Evolutionary conservation across 1,139 yeast genomes (phyloP).

Genomic region (Saccharomyces hybrid): DNA sequence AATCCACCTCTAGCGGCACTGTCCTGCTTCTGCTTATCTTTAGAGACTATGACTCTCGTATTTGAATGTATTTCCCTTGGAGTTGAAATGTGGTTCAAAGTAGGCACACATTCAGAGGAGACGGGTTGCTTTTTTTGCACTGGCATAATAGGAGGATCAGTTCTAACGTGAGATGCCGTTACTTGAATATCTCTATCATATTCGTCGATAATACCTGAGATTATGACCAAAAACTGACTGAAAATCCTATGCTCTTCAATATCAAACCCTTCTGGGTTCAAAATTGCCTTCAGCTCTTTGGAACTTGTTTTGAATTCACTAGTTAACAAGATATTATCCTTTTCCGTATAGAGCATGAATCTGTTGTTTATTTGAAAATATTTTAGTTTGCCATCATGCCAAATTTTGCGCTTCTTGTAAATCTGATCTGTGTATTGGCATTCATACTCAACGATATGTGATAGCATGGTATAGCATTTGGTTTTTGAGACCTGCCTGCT

Average conservation of each 20-base stretch:
- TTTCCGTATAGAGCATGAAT: conserved; percentile 22
- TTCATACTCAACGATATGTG: conserved; percentile 21
- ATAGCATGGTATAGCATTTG: conserved; percentile 9
- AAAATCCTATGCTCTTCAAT: conserved; percentile 25
- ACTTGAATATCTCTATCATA: conserved; percentile 17
- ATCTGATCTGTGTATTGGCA: conserved; percentile 31
- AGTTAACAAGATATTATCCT: conserved; percentile 19
- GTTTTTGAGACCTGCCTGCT: not conserved
- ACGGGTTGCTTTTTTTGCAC: not conserved
- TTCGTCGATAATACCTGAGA: conserved; percentile 17
- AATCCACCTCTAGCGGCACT: not conserved
- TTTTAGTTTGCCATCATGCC: conserved; percentile 32
- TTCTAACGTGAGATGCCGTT: not conserved
- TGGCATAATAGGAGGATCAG: not conserved
- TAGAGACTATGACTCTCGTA: not conserved
- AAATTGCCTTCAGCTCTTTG: conserved; percentile 15
- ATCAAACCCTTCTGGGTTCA: conserved; percentile 22
- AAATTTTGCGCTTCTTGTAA: conserved; percentile 28
- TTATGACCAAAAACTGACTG: conserved; percentile 22
- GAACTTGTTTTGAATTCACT: conserved; percentile 22
- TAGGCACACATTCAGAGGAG: not conserved
- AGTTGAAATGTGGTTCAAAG: not conserved
- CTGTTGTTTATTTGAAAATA: conserved; percentile 18
- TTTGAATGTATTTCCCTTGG: not conserved
- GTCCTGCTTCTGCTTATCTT: not conserved